Conservation (phyloP, 805 yeast species). For the Scheffersomyces coipomensis region DNA sequence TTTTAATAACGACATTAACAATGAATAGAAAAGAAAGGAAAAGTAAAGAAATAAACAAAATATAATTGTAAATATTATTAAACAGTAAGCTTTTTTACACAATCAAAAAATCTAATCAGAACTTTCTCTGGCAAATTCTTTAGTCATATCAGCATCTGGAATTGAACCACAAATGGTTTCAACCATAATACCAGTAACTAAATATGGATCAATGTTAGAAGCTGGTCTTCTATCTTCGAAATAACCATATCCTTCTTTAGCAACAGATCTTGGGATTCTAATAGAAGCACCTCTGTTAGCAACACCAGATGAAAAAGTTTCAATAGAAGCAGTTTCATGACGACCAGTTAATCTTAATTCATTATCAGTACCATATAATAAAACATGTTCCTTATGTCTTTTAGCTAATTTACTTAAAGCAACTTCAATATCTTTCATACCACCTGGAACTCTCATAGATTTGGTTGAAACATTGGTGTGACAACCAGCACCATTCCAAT, state of each 20-base stretch:
- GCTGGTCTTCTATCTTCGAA: conserved; percentile 99
- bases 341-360: conserved; percentile 95
- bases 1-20: too few species aligned
- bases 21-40: background rate
- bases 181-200: conserved; percentile 96
- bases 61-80: background rate
- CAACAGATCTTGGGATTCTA: conserved; percentile 98
- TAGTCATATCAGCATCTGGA: conserved; percentile 92
- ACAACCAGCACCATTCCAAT: conserved; percentile 99
- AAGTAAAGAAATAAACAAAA: conserved; percentile 2
- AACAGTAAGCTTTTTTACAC: background rate
- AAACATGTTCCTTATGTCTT: conserved; percentile 96
- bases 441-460: conserved; percentile 91
- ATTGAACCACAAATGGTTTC: conserved; percentile 96
- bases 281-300: conserved; percentile 99
- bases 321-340: conserved; percentile 96
- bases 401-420: conserved; percentile 91
- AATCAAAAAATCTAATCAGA: conserved; percentile 18
- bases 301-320: conserved; percentile 90
- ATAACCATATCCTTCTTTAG: conserved; percentile 97
- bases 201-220: conserved; percentile 97
- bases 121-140: conserved; percentile 79
- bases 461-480: conserved; percentile 97
- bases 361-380: conserved; percentile 93
- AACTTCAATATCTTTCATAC: conserved; percentile 89